Evolutionary conservation across 2,329 filamentous ascomycete species (phyloP).

Genomic region (Mycosphaerella arachidis): DNA sequence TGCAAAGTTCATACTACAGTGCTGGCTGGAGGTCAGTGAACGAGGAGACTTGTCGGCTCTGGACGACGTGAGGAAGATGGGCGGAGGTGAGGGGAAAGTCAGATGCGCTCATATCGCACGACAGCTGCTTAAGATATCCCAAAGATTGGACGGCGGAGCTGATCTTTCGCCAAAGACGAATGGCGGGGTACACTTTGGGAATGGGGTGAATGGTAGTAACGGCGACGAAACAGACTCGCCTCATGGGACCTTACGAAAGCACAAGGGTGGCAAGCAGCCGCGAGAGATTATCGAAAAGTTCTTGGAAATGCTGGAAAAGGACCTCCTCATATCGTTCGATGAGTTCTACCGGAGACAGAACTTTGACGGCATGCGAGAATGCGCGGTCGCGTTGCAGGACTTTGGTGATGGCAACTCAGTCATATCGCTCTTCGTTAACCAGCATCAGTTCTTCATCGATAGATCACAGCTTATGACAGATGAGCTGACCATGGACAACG

Average conservation of each 20-base stretch:
- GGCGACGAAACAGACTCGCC: constrained; percentile 39
- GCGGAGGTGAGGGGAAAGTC: constrained; percentile 85
- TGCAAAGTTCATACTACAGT: constrained; percentile 91
- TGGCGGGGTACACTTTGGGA: constrained; percentile 31
- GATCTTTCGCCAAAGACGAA: constrained; percentile 30
- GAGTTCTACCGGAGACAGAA: constrained; percentile 93
- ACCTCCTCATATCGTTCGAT: constrained; percentile 92
- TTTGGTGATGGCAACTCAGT: constrained; percentile 96
- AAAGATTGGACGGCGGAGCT: constrained; percentile 71
- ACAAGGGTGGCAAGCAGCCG: constrained; percentile 43
- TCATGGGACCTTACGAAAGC: constrained; percentile 47
- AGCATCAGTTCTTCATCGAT: constrained; percentile 99
- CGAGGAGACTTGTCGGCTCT: constrained; percentile 80
- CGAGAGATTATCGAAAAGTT: constrained; percentile 94
- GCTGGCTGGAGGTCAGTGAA: constrained; percentile 93
- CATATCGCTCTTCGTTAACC: constrained; percentile 93
- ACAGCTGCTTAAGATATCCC: constrained; percentile 89
- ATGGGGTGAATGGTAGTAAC: constrained; percentile 47
- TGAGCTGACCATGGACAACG: constrained; percentile 69
- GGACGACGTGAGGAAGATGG: constrained; percentile 80
- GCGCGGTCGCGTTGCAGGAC: constrained; percentile 85
- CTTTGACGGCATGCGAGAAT: constrained; percentile 97
- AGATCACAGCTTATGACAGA: constrained; percentile 86
- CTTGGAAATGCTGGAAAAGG: constrained; percentile 90
- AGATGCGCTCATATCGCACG: constrained; percentile 89